Base-by-base conservation (phyloP, 2,329 filamentous ascomycete genomes). In the Pezicula radicicola region DNA sequence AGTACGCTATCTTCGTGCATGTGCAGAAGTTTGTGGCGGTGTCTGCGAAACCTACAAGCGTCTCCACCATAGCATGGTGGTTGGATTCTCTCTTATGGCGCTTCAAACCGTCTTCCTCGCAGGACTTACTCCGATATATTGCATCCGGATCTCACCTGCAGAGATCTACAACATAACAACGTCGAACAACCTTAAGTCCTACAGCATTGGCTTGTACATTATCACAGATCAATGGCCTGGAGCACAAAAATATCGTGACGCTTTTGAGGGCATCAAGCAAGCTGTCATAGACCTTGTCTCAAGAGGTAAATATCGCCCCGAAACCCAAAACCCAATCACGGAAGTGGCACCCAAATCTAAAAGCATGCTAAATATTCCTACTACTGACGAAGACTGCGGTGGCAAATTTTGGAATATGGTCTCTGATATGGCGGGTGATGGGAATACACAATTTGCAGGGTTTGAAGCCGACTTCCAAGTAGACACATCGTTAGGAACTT, bases 171-270 rank as follows among this genome's bases (percentile, higher is more conserved):
- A 25, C 25, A 40, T 16, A 13, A n/a, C 36, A 10, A 49, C 46
- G 30, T 40, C 35, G 18, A 49, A 49, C 13, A 36, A 49, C 46
- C 35, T 49, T 2, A 49, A 49, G 25, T 33, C 35, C 15, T 49
- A 33, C 35, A 49, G 46, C 18, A 49, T 49, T n/a, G 46, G 41
- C 16, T 25, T 49, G 6, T 49, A 39, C 19, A 36, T 49, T 25
- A 49, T 49, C 36, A 49, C 46, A 4, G 46, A 49, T n/a, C 46
- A 33, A 19, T 49, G 46, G 46, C 46, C 46, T 8, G 46, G 33
- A 8, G 46, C 46, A 15, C 40, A 30, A 16, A 49, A 41, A n/a
- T 49, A 49, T 18, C 46, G 46, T 16, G 46, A 49, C 18, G 36
- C 46, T 9, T 49, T 49, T 18, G 46, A 49, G 41, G 46, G 30